Evolutionary conservation across 2,329 filamentous ascomycete genomes (phyloP).

Genomic region (Colletotrichum destructivum): DNA sequence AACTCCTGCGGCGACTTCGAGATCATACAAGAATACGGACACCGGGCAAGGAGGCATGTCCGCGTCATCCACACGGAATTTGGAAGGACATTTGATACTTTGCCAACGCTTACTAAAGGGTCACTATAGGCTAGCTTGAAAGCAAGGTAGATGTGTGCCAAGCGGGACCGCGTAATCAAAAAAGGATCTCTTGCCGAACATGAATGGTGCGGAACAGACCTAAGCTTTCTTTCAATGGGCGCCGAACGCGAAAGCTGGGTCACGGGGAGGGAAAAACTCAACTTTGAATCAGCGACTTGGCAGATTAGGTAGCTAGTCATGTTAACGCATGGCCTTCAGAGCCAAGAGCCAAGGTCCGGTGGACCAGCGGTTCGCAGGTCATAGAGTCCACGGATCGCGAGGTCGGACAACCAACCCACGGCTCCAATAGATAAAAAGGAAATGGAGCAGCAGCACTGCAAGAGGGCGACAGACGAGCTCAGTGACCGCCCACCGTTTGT

Average conservation of each 20-base stretch:
- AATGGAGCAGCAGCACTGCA: neutral
- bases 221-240: neutral
- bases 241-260: neutral
- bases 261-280: neutral
- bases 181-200: neutral
- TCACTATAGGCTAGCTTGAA: neutral
- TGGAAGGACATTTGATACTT: neutral
- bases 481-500: neutral
- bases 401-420: neutral
- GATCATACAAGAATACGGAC: too few relatives aligned
- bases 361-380: neutral
- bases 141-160: neutral
- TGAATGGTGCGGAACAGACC: neutral
- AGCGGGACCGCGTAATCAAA: neutral
- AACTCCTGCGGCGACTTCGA: too few relatives aligned
- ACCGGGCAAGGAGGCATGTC: too few relatives aligned
- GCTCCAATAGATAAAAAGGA: neutral
- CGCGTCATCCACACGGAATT: neutral
- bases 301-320: neutral
- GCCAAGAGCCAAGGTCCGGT: constrained; percentile 12
- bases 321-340: neutral
- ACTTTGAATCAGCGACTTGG: neutral
- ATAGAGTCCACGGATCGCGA: constrained; percentile 5
- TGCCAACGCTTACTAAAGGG: neutral
- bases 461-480: neutral